These are phyloP conservation scores for Mycena galericulata DNA, from an alignment of 768 basidiomycete genomes.

Conservation along the genomic window DNA sequence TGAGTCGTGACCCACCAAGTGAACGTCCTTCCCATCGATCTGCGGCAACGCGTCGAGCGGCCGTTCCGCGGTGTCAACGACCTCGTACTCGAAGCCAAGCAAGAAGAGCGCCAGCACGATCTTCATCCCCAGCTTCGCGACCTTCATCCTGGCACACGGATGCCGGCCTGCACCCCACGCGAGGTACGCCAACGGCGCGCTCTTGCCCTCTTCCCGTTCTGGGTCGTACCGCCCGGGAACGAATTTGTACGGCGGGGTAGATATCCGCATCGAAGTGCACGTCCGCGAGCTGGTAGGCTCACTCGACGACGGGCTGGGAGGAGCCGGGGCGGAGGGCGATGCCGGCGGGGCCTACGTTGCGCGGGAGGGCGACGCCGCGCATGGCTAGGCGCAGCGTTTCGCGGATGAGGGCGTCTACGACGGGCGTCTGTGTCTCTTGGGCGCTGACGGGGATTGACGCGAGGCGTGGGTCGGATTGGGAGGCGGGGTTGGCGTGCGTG, in stretches of 20 bases:
- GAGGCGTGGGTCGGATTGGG: not conserved
- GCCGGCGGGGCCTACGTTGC: not conserved
- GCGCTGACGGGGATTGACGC: not conserved
- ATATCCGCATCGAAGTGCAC: not conserved
- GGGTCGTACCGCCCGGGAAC: not conserved
- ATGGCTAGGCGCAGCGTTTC: not conserved
- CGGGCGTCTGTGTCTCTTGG: not conserved
- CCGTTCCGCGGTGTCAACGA: slow-evolving; percentile 49
- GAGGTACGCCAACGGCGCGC: not conserved
- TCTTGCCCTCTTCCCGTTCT: not conserved
- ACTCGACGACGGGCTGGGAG: no score
- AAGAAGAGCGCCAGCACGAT: slow-evolving; percentile 49
- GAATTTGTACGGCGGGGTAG: not conserved
- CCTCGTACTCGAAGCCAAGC: slow-evolving; percentile 48
- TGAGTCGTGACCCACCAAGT: slow-evolving; percentile 45
- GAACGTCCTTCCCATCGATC: slow-evolving; percentile 49
- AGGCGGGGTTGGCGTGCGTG: not conserved
- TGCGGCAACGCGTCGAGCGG: slow-evolving; percentile 41
- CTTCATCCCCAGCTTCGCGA: slow-evolving; percentile 56
- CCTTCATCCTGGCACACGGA: slow-evolving; percentile 41
- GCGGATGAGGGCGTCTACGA: not conserved
- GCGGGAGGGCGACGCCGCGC: not conserved
- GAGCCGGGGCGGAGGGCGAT: no score
- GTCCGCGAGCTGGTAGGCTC: not conserved
- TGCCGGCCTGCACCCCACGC: slow-evolving; percentile 1